Conservation (phyloP, 176 grass and related monocot species). For the Triticum monococcum region DNA sequence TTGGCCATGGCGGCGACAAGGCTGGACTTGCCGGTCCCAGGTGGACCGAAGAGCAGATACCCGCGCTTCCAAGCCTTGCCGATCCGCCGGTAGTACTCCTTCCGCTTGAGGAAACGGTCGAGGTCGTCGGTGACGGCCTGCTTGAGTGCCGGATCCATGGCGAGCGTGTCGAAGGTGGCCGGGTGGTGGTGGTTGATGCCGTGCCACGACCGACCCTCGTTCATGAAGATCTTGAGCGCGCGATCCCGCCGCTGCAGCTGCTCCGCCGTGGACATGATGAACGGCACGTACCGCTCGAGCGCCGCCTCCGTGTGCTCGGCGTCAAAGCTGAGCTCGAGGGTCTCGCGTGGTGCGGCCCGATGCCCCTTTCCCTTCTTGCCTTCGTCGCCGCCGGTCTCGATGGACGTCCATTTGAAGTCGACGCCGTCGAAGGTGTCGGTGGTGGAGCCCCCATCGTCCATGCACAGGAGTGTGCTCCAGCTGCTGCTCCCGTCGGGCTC, state of each 20-base stretch:
- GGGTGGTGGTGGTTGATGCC: conserved; percentile 54
- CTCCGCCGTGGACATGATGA: conserved; percentile 23
- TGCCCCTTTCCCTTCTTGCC: not conserved
- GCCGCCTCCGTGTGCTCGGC: conserved; percentile 13
- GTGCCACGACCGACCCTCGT: not conserved
- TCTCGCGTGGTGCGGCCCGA: not conserved
- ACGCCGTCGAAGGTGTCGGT: conserved; percentile 39
- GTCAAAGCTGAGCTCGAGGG: conserved; percentile 26
- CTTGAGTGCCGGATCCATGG: conserved; percentile 45
- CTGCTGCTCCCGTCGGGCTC: conserved; percentile 19
- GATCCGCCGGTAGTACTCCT: conserved; percentile 40
- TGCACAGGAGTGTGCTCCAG: conserved; percentile 27
- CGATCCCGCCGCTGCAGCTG: conserved; percentile 4
- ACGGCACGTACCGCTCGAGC: conserved; percentile 13
- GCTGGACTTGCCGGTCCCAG: conserved; percentile 41
- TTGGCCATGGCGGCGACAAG: conserved; percentile 41
- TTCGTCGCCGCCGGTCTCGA: not conserved
- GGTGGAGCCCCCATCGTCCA: conserved; percentile 27
- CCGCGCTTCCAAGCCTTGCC: conserved; percentile 61
- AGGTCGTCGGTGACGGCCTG: conserved; percentile 21
- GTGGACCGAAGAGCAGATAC: conserved; percentile 45
- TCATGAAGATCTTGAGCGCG: conserved; percentile 41
- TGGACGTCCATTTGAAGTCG: conserved; percentile 36
- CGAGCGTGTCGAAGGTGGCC: conserved; percentile 61
- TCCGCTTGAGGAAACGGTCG: conserved; percentile 21